These are phyloP conservation scores for Choricystis sp. DNA, from an alignment of 139 green algal genomes.

Conservation along the genomic window DNA sequence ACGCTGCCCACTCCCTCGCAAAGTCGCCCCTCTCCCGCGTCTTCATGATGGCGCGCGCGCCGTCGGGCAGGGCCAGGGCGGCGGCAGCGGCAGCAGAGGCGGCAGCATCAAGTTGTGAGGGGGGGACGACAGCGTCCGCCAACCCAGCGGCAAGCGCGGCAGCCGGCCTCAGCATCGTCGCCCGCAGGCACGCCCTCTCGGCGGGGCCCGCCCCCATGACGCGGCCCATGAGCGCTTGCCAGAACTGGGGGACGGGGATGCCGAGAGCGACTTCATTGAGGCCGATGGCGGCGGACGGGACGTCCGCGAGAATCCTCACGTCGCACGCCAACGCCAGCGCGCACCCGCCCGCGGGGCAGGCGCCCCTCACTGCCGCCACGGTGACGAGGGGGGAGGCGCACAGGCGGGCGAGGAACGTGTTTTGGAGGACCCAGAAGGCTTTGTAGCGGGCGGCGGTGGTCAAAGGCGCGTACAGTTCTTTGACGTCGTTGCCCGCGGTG, in stretches of 20 bases:
- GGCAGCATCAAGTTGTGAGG: constrained; percentile 26
- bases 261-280: constrained; percentile 70
- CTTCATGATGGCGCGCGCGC: constrained; percentile 26
- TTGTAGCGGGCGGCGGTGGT: constrained; percentile 30
- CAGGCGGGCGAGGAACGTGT: constrained; percentile 52
- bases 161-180: constrained; percentile 14
- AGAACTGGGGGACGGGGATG: constrained; percentile 76
- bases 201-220: constrained; percentile 21
- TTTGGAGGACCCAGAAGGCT: constrained; percentile 64
- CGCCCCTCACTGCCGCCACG: constrained; percentile 63
- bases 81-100: background rate
- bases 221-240: constrained; percentile 47
- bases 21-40: constrained; percentile 31
- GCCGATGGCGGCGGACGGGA: constrained; percentile 21
- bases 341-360: constrained; percentile 83
- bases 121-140: constrained; percentile 47
- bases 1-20: constrained; percentile 33
- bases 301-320: constrained; percentile 58
- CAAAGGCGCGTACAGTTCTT: constrained; percentile 64
- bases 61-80: background rate
- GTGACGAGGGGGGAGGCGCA: constrained; percentile 52
- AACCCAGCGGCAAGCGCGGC: constrained; percentile 47
- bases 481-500: constrained; percentile 52
- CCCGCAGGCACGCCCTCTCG: constrained; percentile 38
- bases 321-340: constrained; percentile 76